Conservation (phyloP, 73 alveolate species). For the Uronychia binucleata region DNA sequence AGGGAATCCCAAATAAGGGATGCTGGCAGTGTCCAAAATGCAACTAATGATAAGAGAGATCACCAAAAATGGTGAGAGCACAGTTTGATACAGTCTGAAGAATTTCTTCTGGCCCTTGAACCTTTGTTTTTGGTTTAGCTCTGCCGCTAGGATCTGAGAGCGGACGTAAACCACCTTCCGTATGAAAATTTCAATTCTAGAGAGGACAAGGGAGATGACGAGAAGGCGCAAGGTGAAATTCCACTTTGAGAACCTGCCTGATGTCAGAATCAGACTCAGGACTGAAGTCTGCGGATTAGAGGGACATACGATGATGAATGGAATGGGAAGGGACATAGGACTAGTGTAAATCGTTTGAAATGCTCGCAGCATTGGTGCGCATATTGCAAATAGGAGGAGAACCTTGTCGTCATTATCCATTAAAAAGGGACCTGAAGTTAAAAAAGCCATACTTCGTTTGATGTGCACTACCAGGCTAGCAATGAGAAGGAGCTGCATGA, state of each 20-base stretch:
- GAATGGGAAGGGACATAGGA: too few relatives aligned
- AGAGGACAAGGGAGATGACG: not conserved
- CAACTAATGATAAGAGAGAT: slow-evolving; percentile 2
- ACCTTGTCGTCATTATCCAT: too few relatives aligned
- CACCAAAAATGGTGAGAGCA: not conserved
- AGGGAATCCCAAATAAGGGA: slow-evolving; percentile 45
- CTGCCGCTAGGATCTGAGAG: not conserved
- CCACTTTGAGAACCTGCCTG: not conserved
- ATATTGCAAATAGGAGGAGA: too few relatives aligned
- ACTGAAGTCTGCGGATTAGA: too few relatives aligned
- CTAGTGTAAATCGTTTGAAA: too few relatives aligned
- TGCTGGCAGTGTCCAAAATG: slow-evolving; percentile 28
- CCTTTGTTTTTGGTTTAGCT: not conserved
- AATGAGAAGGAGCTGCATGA: too few relatives aligned
- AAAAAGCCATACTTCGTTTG: too few relatives aligned
- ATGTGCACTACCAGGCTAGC: too few relatives aligned
- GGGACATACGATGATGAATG: too few relatives aligned
- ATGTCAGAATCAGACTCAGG: too few relatives aligned
- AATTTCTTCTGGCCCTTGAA: not conserved
- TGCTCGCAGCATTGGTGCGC: too few relatives aligned
- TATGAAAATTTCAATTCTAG: not conserved
- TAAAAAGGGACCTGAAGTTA: too few relatives aligned
- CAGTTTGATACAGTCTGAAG: not conserved
- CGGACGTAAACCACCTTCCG: not conserved
- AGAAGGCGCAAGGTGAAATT: not conserved